A percentile compares a stretch with the other conserved stretches of the same genome.
Evolutionary conservation across 495 filamentous ascomycete species (phyloP).

Genomic region (Pyrenula massariospora): DNA sequence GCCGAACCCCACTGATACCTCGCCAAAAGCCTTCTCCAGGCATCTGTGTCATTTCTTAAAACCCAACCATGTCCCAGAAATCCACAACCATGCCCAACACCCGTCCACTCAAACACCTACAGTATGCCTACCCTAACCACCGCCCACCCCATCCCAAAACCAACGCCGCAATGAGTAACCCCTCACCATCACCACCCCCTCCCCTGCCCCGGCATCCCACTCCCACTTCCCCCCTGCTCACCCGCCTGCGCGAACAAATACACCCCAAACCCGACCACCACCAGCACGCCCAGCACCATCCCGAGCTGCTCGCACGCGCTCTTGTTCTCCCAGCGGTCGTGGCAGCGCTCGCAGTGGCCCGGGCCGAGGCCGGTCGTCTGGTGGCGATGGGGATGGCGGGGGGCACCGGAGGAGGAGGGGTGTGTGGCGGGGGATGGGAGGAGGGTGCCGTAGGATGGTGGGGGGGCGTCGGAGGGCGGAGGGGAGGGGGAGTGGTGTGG

Average conservation of each 20-base stretch:
- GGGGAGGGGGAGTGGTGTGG: neutral
- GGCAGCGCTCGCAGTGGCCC: neutral
- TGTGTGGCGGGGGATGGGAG: too few relatives aligned
- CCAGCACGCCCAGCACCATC: neutral
- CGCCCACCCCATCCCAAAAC: neutral
- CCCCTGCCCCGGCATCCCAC: too few relatives aligned
- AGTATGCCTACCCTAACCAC: neutral
- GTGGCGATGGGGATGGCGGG: neutral
- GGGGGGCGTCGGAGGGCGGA: neutral
- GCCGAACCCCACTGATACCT: too few relatives aligned
- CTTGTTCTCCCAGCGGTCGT: neutral
- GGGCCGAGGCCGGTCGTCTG: neutral
- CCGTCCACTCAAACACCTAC: neutral
- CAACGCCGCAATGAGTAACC: neutral
- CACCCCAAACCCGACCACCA: neutral
- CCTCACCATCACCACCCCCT: neutral
- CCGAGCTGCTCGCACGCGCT: neutral
- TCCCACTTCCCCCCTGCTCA: neutral
- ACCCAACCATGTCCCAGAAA: too few relatives aligned
- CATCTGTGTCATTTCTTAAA: too few relatives aligned
- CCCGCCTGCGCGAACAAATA: neutral
- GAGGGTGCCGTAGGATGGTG: neutral
- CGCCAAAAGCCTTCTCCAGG: too few relatives aligned
- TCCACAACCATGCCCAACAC: too few relatives aligned
- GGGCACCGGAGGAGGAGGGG: too few relatives aligned